Conservation (phyloP, 306 rosid genomes). For the Cucurbita maxima region DNA sequence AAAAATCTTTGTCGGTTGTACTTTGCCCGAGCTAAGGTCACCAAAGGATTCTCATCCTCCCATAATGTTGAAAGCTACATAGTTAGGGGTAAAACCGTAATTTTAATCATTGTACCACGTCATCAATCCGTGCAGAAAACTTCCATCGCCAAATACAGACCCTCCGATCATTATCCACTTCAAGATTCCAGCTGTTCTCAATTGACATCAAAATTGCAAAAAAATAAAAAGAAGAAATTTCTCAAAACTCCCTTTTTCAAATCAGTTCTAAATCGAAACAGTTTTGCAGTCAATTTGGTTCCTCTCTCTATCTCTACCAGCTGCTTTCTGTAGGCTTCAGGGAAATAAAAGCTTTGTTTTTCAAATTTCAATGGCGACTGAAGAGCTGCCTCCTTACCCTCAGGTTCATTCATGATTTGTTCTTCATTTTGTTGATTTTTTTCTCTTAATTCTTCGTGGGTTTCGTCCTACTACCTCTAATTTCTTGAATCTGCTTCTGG, state of each 20-base stretch:
- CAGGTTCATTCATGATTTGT: constrained; percentile 29
- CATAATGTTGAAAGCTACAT: background rate
- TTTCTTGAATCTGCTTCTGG: background rate
- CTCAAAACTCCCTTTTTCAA: constrained; percentile 15
- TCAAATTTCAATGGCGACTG: constrained; percentile 44
- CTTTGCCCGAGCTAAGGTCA: background rate
- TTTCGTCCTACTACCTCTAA: background rate
- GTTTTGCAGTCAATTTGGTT: constrained; percentile 3
- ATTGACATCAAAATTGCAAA: constrained; percentile 1
- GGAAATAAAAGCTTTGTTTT: background rate
- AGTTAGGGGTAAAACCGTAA: background rate
- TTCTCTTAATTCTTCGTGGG: background rate
- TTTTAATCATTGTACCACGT: constrained; percentile 15
- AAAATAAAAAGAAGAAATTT: constrained; percentile 7
- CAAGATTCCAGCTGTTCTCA: constrained; percentile 32
- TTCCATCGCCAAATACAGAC: background rate
- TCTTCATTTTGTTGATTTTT: background rate
- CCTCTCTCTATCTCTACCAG: constrained; percentile 4
- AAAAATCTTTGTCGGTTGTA: background rate
- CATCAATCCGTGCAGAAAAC: constrained; percentile 36
- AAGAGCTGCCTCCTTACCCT: constrained; percentile 58
- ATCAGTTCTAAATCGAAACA: constrained; percentile 22
- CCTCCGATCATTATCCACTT: constrained; percentile 23
- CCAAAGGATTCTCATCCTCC: background rate
- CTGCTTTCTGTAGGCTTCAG: background rate